Conservation (phyloP, 2,329 filamentous ascomycete genomes). For the Xylariaceae sp. region DNA sequence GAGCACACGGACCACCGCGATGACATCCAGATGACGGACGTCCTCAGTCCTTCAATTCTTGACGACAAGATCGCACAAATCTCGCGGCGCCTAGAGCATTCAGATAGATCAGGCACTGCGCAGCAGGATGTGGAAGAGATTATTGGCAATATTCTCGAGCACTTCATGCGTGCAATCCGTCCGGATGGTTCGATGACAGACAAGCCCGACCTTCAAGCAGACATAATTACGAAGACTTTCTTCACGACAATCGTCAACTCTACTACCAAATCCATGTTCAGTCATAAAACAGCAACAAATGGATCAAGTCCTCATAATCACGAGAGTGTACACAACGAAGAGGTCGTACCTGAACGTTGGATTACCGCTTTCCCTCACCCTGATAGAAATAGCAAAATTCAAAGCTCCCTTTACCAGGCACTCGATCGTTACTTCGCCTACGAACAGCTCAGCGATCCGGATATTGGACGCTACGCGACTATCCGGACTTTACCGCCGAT, state of each 20-base stretch:
- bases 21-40: constrained; percentile 28
- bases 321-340: constrained; percentile 46
- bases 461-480: constrained; percentile 62
- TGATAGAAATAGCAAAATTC: constrained; percentile 41
- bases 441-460: constrained; percentile 67
- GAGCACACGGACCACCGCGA: constrained; percentile 17
- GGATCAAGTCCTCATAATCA: constrained; percentile 29
- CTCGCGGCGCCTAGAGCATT: constrained; percentile 42
- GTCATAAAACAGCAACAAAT: constrained; percentile 20
- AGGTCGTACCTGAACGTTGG: constrained; percentile 60
- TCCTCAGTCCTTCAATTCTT: constrained; percentile 33
- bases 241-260: constrained; percentile 62
- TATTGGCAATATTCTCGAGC: constrained; percentile 86
- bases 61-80: constrained; percentile 43
- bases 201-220: constrained; percentile 71
- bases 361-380: constrained; percentile 57
- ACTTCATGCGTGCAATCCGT: constrained; percentile 84
- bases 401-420: constrained; percentile 72
- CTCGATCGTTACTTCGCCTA: constrained; percentile 83
- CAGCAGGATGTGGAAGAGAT: constrained; percentile 98
- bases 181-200: constrained; percentile 60
- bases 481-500: constrained; percentile 79
- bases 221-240: constrained; percentile 72
- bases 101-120: constrained; percentile 52
- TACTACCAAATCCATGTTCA: constrained; percentile 46